phyloP scores from a whole-genome alignment of 169 alveolate genomes.

The Cryptosporidium ubiquitum region DNA sequence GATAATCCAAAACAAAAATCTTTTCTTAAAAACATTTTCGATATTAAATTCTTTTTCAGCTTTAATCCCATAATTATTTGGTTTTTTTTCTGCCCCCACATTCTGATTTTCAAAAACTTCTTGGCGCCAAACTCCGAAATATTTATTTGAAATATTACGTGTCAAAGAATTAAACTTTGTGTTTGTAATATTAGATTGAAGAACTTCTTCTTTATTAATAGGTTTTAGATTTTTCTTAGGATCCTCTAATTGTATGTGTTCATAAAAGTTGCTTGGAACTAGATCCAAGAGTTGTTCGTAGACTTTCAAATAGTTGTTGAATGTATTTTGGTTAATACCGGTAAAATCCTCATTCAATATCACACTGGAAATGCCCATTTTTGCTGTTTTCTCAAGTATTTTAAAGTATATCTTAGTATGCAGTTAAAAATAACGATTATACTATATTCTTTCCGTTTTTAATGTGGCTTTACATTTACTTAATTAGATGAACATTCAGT shows the following conservation, averaged over 20 bases:
- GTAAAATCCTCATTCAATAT: constrained; percentile 19
- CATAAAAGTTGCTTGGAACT: neutral
- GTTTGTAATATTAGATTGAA: neutral
- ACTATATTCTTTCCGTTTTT: too few relatives aligned
- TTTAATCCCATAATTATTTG: neutral
- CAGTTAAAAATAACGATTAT: too few relatives aligned
- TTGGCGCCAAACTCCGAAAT: constrained; percentile 1
- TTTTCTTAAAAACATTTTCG: constrained; percentile 15
- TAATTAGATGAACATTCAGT: too few relatives aligned
- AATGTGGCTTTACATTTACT: neutral
- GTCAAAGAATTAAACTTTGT: neutral
- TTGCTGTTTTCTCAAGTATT: too few relatives aligned
- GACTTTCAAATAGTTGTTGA: neutral
- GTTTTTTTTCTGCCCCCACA: neutral
- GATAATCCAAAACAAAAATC: constrained; percentile 20
- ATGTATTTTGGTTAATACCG: neutral
- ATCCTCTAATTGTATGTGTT: neutral
- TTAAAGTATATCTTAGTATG: neutral
- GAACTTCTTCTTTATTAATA: neutral
- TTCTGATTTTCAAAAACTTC: neutral
- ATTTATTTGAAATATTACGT: neutral
- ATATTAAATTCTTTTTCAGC: neutral
- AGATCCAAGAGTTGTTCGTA: neutral
- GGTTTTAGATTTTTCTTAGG: neutral
- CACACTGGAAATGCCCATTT: neutral